Conservation (phyloP, 2,329 filamentous ascomycete species). For the Curvularia hawaiiensis region DNA sequence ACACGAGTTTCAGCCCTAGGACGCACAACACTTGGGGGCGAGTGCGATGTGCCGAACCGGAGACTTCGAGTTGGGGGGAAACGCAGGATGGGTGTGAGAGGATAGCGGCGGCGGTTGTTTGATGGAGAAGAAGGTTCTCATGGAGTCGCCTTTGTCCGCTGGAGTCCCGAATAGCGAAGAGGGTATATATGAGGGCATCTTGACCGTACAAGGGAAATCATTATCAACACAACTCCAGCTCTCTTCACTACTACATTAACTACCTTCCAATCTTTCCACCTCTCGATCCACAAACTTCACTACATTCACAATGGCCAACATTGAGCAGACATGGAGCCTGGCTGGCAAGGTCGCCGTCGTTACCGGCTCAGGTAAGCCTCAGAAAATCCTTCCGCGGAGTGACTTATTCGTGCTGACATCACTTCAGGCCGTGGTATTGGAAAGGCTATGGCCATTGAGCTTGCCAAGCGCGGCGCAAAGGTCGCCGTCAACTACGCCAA, state of each 20-base stretch:
- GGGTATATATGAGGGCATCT: conserved; percentile 39
- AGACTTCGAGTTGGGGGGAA: conserved; percentile 31
- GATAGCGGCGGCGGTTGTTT: conserved; percentile 28
- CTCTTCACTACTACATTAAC: conserved; percentile 19
- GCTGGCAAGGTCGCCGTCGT: conserved; percentile 61
- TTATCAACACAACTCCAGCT: conserved; percentile 26
- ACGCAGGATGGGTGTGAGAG: conserved; percentile 28
- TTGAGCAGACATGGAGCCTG: conserved; percentile 56
- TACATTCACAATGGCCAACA: conserved; percentile 46
- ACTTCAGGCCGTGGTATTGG: conserved; percentile 66
- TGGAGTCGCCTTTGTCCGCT: conserved; percentile 35
- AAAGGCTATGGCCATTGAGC: conserved; percentile 68
- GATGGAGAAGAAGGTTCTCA: conserved; percentile 30
- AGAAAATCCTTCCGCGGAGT: neutral
- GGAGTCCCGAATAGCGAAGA: conserved; percentile 36
- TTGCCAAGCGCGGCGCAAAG: conserved; percentile 68
- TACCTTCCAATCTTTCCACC: conserved; percentile 7
- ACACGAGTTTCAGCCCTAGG: conserved; percentile 36
- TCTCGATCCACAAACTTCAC: conserved; percentile 10
- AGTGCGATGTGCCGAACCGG: conserved; percentile 35
- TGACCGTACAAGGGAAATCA: conserved; percentile 23
- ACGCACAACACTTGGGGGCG: conserved; percentile 32
- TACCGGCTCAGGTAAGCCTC: conserved; percentile 55
- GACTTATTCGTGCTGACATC: conserved; percentile 24
- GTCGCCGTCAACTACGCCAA: conserved; percentile 72